Conservation (phyloP, 2,329 filamentous ascomycete genomes). For the Gnomoniopsis sp. region DNA sequence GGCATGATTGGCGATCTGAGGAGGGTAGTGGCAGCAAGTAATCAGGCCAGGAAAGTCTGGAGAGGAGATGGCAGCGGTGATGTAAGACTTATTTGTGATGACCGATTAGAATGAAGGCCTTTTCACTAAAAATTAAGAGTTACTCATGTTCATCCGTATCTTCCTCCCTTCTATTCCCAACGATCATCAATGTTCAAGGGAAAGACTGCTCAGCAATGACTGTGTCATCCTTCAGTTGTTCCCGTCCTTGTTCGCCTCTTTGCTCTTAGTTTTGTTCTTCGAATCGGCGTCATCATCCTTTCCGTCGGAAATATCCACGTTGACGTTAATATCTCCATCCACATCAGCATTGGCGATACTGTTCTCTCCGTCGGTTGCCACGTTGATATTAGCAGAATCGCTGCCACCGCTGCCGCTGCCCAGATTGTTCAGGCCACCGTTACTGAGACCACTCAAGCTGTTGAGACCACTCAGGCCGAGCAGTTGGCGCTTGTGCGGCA, state of each 20-base stretch:
- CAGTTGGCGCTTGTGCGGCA: not conserved
- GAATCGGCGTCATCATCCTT: not conserved
- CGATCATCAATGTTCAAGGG: too few relatives aligned
- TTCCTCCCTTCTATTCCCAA: not conserved
- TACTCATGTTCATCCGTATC: not conserved
- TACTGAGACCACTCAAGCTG: not conserved
- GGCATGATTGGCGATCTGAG: constrained; percentile 59
- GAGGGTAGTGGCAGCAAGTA: constrained; percentile 48
- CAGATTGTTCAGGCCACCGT: not conserved
- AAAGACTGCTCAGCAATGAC: too few relatives aligned
- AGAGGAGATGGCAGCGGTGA: constrained; percentile 53
- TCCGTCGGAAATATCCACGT: not conserved
- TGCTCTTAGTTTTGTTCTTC: not conserved
- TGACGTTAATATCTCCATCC: not conserved
- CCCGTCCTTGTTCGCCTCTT: not conserved
- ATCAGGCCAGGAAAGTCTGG: constrained; percentile 53
- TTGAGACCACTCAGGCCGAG: not conserved
- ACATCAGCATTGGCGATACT: not conserved
- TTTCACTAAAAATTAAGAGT: not conserved
- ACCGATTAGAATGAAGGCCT: constrained; percentile 46
- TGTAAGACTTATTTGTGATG: constrained; percentile 57
- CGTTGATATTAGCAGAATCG: not conserved
- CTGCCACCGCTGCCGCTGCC: not conserved
- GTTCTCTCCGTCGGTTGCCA: not conserved
- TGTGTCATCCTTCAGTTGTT: not conserved